These are phyloP conservation scores for Rhododendron mucronatum DNA, from an alignment of 148 eudicot species.

Conservation along the genomic window DNA sequence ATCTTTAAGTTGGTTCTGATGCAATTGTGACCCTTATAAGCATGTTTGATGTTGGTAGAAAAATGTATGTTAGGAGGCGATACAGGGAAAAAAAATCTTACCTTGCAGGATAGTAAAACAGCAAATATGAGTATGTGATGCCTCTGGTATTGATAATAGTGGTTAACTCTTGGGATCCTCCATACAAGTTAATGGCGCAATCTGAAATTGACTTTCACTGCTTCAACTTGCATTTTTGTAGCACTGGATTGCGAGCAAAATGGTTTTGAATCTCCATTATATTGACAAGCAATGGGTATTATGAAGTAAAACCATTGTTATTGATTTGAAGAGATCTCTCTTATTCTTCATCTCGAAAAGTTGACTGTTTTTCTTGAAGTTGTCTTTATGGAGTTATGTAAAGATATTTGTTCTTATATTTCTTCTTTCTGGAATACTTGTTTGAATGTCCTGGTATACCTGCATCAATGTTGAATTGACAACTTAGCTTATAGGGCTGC, in stretches of 20 bases:
- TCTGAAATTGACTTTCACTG: background rate
- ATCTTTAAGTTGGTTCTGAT: too few relatives aligned
- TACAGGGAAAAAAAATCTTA: background rate
- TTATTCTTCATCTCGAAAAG: background rate
- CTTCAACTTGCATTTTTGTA: background rate
- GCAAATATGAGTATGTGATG: background rate
- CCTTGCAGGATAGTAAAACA: background rate
- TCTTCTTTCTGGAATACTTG: background rate
- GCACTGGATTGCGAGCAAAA: background rate
- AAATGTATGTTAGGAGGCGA: background rate
- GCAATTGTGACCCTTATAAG: background rate
- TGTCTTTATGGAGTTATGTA: background rate
- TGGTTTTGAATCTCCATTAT: background rate
- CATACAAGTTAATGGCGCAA: background rate
- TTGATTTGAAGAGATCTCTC: background rate
- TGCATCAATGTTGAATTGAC: background rate
- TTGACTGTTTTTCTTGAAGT: too few relatives aligned
- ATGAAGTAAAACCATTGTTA: background rate
- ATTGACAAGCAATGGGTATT: background rate
- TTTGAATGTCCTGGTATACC: background rate
- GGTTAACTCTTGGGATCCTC: background rate
- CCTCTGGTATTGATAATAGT: background rate
- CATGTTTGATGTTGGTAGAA: too few relatives aligned
- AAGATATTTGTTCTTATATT: conserved; percentile 1
- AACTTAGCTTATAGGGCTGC: background rate